Percentiles rank a stretch among this genome's conserved stretches.
phyloP scores from a whole-genome alignment of 2,329 filamentous ascomycete genomes.

The Trichoderma sp. region DNA sequence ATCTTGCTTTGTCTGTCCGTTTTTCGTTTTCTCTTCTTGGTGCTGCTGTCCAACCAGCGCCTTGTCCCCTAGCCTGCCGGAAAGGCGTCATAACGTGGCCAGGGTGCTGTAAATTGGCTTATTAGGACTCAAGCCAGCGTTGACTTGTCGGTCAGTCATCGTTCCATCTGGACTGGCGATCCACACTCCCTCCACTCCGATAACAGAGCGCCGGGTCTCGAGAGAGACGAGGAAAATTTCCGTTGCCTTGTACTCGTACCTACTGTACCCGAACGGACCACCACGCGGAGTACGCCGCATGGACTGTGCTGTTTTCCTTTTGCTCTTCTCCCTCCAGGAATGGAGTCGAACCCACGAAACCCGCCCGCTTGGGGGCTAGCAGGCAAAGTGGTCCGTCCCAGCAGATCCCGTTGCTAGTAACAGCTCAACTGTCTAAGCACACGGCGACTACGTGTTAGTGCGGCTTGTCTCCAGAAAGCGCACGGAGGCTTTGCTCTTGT shows the following conservation, averaged over 20 bases:
- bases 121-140: conserved; percentile 9
- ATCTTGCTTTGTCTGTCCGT: neutral
- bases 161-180: conserved; percentile 9
- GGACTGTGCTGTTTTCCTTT: neutral
- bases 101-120: conserved; percentile 16
- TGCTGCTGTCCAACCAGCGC: neutral
- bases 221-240: neutral
- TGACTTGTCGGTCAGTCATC: conserved; percentile 18
- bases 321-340: neutral
- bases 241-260: neutral
- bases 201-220: neutral
- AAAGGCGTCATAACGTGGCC: conserved; percentile 18
- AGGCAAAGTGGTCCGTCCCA: conserved; percentile 13
- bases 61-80: neutral
- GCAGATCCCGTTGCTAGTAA: conserved; percentile 14
- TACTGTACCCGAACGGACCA: neutral
- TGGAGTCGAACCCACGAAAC: neutral
- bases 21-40: too few species aligned
- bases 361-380: conserved; percentile 9
- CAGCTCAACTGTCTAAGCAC: conserved; percentile 10
- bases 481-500: neutral
- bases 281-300: neutral
- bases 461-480: neutral
- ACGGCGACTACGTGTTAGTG: conserved; percentile 16
- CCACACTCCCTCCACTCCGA: conserved; percentile 13